phyloP scores from a whole-genome alignment of 1,284 basidiomycete genomes.

The Boletus calvinii region DNA sequence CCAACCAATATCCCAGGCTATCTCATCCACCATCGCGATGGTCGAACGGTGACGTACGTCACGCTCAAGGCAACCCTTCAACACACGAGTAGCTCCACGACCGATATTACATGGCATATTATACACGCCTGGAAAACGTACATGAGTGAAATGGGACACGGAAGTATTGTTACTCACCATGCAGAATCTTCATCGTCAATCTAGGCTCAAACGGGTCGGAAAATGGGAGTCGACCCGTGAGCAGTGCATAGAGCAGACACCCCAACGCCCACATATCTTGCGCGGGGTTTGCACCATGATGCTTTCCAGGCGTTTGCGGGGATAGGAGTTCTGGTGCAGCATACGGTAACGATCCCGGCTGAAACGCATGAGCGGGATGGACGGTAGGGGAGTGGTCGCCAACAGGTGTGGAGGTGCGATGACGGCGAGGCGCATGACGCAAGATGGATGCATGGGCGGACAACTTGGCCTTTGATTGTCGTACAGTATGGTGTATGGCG shows the following conservation, averaged over 20 bases:
- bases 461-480: slow-evolving; percentile 22
- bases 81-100: slow-evolving; percentile 66
- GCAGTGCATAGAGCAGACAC: slow-evolving; percentile 79
- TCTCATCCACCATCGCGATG: slow-evolving; percentile 69
- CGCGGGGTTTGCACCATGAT: slow-evolving; percentile 52
- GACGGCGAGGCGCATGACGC: slow-evolving; percentile 43
- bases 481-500: slow-evolving; percentile 27
- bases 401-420: slow-evolving; percentile 60
- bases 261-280: slow-evolving; percentile 95
- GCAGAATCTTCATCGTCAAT: slow-evolving; percentile 86
- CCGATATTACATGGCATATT: slow-evolving; percentile 61
- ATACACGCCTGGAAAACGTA: slow-evolving; percentile 48
- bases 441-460: slow-evolving; percentile 35
- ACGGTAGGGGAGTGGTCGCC: slow-evolving; percentile 34
- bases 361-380: slow-evolving; percentile 45
- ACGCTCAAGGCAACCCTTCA: slow-evolving; percentile 73
- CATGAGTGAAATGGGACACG: slow-evolving; percentile 1
- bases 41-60: slow-evolving; percentile 66
- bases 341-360: slow-evolving; percentile 88
- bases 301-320: slow-evolving; percentile 34
- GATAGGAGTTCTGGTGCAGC: slow-evolving; percentile 79
- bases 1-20: slow-evolving; percentile 82
- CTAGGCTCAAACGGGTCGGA: slow-evolving; percentile 85
- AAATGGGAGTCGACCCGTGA: slow-evolving; percentile 83
- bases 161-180: slow-evolving; percentile 52